Conservation (phyloP, 257 asterid species). For the Marsdenia floribunda region DNA sequence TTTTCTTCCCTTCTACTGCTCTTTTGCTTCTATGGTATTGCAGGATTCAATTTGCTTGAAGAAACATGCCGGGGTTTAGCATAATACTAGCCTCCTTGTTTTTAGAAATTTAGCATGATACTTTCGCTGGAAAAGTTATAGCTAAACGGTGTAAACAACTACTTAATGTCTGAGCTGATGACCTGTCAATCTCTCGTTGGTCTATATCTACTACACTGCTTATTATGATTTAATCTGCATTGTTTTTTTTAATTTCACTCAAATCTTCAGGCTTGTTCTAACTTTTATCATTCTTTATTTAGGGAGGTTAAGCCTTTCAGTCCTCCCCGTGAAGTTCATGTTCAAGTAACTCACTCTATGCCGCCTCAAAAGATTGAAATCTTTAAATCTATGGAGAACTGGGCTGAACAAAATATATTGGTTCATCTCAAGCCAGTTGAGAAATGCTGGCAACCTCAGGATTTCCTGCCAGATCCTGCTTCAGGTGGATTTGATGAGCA, state of each 20-base stretch:
- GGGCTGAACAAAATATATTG: conserved; percentile 65
- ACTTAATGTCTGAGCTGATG: not conserved
- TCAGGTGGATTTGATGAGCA: conserved; percentile 74
- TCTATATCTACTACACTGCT: not conserved
- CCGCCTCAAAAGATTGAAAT: conserved; percentile 72
- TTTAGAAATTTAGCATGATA: not conserved
- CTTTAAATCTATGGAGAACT: conserved; percentile 54
- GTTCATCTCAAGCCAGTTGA: conserved; percentile 75
- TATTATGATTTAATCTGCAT: not conserved
- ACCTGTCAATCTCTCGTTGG: not conserved
- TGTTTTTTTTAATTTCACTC: not conserved
- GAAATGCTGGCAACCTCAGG: conserved; percentile 90
- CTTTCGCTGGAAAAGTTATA: not conserved
- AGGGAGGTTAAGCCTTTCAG: conserved; percentile 50
- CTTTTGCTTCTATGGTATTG: not conserved
- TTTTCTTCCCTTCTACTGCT: not conserved
- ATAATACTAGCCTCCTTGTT: not conserved
- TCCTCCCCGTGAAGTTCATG: conserved; percentile 62
- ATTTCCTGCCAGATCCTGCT: conserved; percentile 75
- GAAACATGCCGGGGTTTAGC: not conserved
- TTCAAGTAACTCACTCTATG: conserved; percentile 79
- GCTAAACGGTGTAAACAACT: not conserved
- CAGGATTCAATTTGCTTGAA: not conserved
- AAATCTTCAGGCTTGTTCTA: not conserved
- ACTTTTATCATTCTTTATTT: conserved; percentile 11